Conservation (phyloP, 2,329 filamentous ascomycete species). For the Ceratocystiopsis brevicomis region DNA sequence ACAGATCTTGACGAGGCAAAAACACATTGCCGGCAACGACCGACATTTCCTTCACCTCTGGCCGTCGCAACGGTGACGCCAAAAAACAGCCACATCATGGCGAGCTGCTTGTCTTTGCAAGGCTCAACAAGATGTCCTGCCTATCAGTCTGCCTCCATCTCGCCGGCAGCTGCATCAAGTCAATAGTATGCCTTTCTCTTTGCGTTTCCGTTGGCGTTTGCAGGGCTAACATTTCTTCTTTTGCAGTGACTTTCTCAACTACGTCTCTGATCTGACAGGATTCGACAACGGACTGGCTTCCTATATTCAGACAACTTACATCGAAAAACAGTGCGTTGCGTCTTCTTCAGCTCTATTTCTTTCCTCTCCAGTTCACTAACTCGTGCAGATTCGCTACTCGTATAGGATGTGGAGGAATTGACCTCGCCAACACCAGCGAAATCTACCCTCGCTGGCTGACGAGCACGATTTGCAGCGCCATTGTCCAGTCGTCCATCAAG, state of each 20-base stretch:
- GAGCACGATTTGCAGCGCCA: constrained; percentile 79
- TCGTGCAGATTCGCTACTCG: constrained; percentile 52
- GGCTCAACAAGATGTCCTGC: constrained; percentile 54
- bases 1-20: too few species aligned
- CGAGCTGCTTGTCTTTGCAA: constrained; percentile 44
- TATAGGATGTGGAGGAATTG: constrained; percentile 62
- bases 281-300: constrained; percentile 60
- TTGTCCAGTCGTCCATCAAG: constrained; percentile 71
- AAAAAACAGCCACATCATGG: constrained; percentile 10
- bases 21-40: too few species aligned
- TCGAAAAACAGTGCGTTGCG: constrained; percentile 51
- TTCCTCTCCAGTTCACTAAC: not conserved
- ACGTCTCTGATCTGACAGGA: constrained; percentile 52
- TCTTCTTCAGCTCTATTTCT: not conserved
- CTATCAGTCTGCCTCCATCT: constrained; percentile 52
- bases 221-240: not conserved
- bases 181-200: constrained; percentile 13
- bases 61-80: too few species aligned
- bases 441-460: constrained; percentile 89
- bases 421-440: constrained; percentile 58
- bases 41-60: too few species aligned
- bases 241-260: constrained; percentile 62
- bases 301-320: constrained; percentile 59
- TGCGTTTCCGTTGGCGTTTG: not conserved
- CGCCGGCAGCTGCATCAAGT: constrained; percentile 22